Evolutionary conservation across 177 flowering plant species (phyloP), one percentile per base, ranked within the genome.

Genomic region (Vitis hybrid): DNA sequence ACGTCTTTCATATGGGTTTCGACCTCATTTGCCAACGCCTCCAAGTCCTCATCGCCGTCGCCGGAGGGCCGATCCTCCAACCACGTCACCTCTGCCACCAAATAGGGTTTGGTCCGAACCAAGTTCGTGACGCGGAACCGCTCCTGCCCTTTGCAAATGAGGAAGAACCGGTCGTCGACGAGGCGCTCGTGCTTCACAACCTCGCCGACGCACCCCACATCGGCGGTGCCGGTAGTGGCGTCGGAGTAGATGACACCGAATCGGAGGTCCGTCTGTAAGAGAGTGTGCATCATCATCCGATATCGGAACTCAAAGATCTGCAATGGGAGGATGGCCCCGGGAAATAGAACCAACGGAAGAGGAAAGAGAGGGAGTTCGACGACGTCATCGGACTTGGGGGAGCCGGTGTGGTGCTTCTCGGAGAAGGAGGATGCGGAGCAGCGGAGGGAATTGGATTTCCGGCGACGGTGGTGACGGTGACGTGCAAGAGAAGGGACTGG

Each of bases 221-320:
- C 90, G 75, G 96, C 82, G 38, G 90, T 81, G 33, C 97, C 97
- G 64, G 95, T 75, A 44, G 83, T 70, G 64, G 92, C 62, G 79
- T 92, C 97, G 75, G 92, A 65, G 89, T 86, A 95, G 69, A 91
- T 78, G 62, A 92, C 92, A 19, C 98, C 98, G 80, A 95, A 95
- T 0, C 98, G 95, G 68, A 95, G 92, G 78, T 95, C 98, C 59
- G 97, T 88, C 15, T 90, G 90, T 62, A 95, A 90, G 63, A 95
- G 92, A 0, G 98, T 91, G 79, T 95, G 97, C 98, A 95, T 92
- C 97, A 95, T 91, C 58, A 95, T 92, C 22, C 98, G 90, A 83
- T 92, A 95, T 2, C 97, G 89, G 81, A 89, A 92, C 77, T 95
- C 98, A 78, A 92, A 95, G 82, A 95, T 95, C 75, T 95, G 97